A percentile compares a stretch with the other conserved stretches of the same genome.
These are phyloP conservation scores for Gynochthodes officinalis DNA, from an alignment of 257 asterid species.

Conservation along the genomic window DNA sequence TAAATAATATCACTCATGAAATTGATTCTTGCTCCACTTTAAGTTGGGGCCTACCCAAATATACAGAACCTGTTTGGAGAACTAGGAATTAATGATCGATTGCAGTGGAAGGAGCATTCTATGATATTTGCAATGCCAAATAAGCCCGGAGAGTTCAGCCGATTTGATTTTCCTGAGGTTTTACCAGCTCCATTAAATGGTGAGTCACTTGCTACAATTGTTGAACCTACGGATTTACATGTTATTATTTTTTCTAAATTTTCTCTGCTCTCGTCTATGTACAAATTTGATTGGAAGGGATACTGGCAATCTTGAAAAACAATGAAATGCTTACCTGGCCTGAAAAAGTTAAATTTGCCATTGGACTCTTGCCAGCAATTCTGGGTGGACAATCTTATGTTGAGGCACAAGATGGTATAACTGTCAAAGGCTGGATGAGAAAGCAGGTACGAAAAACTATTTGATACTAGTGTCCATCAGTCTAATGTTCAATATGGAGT, in stretches of 20 bases:
- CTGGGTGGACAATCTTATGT: conserved; percentile 94
- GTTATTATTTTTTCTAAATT: neutral
- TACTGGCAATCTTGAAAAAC: conserved; percentile 91
- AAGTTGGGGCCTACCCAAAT: conserved; percentile 99
- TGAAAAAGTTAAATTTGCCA: conserved; percentile 90
- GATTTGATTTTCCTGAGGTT: conserved; percentile 84
- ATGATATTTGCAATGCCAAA: conserved; percentile 98
- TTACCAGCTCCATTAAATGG: conserved; percentile 94
- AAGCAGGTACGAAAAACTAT: conserved; percentile 56
- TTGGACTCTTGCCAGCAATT: conserved; percentile 95
- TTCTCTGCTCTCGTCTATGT: neutral
- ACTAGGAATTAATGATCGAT: conserved; percentile 83
- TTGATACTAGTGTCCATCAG: conserved; percentile 2
- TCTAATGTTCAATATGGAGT: neutral
- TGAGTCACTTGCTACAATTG: conserved; percentile 24
- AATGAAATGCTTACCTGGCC: conserved; percentile 99
- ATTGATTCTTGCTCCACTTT: conserved; percentile 44
- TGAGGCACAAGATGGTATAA: conserved; percentile 93
- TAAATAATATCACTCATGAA: too few relatives aligned
- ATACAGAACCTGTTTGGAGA: conserved; percentile 97
- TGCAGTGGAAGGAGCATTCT: conserved; percentile 99
- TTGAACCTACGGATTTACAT: neutral
- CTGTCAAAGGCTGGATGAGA: conserved; percentile 94
- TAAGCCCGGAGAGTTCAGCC: conserved; percentile 96
- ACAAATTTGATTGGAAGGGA: conserved; percentile 44